Conservation (phyloP, 1,139 yeast genomes). For the Dujonia santamariae region DNA sequence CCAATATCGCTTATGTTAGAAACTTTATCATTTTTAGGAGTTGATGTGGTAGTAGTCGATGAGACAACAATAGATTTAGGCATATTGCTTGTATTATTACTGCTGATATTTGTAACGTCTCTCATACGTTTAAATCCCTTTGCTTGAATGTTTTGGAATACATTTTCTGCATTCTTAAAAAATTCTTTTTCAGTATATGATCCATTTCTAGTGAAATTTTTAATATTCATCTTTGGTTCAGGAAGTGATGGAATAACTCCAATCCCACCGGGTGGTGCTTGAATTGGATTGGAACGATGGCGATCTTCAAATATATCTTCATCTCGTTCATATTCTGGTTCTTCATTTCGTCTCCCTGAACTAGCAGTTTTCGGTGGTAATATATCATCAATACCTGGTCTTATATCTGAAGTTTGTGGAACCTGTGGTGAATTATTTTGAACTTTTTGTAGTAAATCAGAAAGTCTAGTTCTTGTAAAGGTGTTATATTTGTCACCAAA, state of each 20-base stretch:
- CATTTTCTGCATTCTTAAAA: constrained; percentile 36
- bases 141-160: constrained; percentile 39
- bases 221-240: constrained; percentile 29
- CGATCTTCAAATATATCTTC: no score
- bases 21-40: constrained; percentile 30
- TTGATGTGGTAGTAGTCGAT: constrained; percentile 35
- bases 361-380: no score
- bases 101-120: constrained; percentile 9
- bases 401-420: not conserved
- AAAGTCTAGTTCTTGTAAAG: constrained; percentile 37
- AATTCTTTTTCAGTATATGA: constrained; percentile 36
- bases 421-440: constrained; percentile 17
- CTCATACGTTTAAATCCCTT: constrained; percentile 22
- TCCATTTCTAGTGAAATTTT: constrained; percentile 29
- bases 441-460: constrained; percentile 28
- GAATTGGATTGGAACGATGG: no score
- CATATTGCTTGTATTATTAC: constrained; percentile 10
- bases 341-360: no score
- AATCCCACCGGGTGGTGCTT: no score
- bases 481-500: constrained; percentile 41
- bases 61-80: constrained; percentile 7
- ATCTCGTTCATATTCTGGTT: no score
- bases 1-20: constrained; percentile 17
- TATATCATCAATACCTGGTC: not conserved
- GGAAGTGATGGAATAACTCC: constrained; percentile 8